Conservation (phyloP, 352 stramenopile genomes). For the Phytophthora vignae region DNA sequence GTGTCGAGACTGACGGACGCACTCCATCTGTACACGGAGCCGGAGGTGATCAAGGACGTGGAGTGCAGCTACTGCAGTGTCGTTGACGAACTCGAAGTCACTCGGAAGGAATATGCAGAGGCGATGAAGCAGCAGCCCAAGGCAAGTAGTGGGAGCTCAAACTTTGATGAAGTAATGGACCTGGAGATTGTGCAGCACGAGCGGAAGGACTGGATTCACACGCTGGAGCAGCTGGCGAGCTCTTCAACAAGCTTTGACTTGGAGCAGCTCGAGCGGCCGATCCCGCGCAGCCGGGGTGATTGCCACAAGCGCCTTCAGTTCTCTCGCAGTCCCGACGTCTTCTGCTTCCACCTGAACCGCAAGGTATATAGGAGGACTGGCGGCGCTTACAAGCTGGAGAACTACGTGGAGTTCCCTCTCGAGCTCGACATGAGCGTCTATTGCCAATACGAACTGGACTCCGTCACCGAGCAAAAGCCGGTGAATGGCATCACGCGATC, state of each 20-base stretch:
- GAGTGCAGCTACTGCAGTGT: conserved; percentile 83
- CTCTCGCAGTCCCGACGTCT: conserved; percentile 80
- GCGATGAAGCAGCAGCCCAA: conserved; percentile 27
- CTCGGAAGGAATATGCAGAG: conserved; percentile 40
- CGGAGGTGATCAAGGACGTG: conserved; percentile 76
- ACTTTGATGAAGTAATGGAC: conserved; percentile 40
- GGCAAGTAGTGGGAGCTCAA: neutral
- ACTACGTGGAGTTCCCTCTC: conserved; percentile 81
- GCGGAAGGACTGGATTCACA: conserved; percentile 75
- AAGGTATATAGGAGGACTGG: conserved; percentile 85
- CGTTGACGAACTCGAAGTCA: conserved; percentile 54
- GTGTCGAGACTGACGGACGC: conserved; percentile 60
- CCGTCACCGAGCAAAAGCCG: conserved; percentile 38
- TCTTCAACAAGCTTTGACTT: conserved; percentile 42
- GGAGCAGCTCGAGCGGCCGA: conserved; percentile 47
- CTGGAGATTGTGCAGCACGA: conserved; percentile 68
- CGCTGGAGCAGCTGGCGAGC: conserved; percentile 50
- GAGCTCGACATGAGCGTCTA: conserved; percentile 82
- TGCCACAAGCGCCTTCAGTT: conserved; percentile 82
- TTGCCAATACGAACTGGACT: conserved; percentile 67
- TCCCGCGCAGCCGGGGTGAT: conserved; percentile 51
- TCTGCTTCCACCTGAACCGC: conserved; percentile 90
- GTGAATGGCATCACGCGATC: conserved; percentile 2
- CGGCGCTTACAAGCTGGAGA: conserved; percentile 79
- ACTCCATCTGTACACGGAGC: conserved; percentile 68